These are phyloP conservation scores for Chlorokybus atmophyticus DNA, from an alignment of 139 green algal species.

Conservation along the genomic window DNA sequence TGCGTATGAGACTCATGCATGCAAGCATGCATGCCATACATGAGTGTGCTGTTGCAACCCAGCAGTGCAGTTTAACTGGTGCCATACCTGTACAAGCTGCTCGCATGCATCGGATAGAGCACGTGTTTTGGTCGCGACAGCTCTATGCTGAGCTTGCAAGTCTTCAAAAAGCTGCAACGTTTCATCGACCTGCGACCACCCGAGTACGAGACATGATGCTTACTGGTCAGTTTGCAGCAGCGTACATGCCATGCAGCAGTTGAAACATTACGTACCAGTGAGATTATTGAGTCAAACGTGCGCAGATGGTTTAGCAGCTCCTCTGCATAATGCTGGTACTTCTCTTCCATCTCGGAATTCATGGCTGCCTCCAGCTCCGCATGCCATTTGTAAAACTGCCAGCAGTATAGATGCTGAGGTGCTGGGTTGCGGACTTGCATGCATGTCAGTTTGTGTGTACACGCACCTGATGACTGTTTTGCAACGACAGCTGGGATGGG, in stretches of 20 bases:
- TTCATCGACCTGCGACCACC: slow-evolving; percentile 15
- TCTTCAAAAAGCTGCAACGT: slow-evolving; percentile 22
- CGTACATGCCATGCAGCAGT: too few relatives aligned
- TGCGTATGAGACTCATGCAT: not conserved
- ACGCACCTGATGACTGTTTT: not conserved
- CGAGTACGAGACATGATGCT: too few relatives aligned
- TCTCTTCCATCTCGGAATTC: slow-evolving; percentile 29
- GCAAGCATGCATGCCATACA: not conserved
- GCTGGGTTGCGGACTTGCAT: not conserved
- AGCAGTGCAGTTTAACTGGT: too few relatives aligned
- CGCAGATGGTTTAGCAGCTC: slow-evolving; percentile 11
- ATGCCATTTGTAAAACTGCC: slow-evolving; percentile 32
- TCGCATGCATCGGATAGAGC: slow-evolving; percentile 23
- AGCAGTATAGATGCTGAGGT: not conserved
- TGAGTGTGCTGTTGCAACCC: too few relatives aligned
- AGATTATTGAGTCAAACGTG: slow-evolving; percentile 22
- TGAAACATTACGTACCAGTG: slow-evolving; percentile 2
- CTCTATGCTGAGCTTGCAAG: slow-evolving; percentile 20
- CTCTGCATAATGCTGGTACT: slow-evolving; percentile 23
- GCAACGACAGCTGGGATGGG: not conserved
- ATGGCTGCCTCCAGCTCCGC: slow-evolving; percentile 23
- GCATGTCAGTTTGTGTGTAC: not conserved
- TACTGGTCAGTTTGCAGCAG: too few relatives aligned
- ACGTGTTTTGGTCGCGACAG: slow-evolving; percentile 21
- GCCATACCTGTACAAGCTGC: slow-evolving; percentile 22